Evolutionary conservation across 2,329 filamentous ascomycete genomes (phyloP).

Genomic region (Achaetomium macrosporum): DNA sequence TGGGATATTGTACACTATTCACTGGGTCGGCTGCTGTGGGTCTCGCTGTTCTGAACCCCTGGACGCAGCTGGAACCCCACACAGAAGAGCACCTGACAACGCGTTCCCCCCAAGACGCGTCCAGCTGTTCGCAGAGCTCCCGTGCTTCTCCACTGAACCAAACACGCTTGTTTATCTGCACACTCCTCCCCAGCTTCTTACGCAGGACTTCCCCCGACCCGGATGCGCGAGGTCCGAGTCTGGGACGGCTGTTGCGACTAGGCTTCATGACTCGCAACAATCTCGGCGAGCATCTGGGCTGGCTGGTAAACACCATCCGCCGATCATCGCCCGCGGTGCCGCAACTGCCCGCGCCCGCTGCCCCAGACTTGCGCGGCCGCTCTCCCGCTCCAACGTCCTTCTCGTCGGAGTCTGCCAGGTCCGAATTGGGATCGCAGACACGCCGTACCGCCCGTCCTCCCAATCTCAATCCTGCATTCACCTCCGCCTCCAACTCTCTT

Average conservation of each 20-base stretch:
- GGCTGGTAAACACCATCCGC: slow-evolving; percentile 47
- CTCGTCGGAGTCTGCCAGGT: slow-evolving; percentile 1
- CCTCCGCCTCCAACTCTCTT: background rate
- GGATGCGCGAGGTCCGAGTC: slow-evolving; percentile 22
- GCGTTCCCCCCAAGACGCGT: slow-evolving; percentile 19
- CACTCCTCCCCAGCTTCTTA: background rate
- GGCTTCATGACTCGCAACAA: slow-evolving; percentile 60
- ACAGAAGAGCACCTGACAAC: slow-evolving; percentile 20
- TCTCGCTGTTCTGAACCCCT: no score
- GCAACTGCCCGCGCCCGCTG: slow-evolving; percentile 31
- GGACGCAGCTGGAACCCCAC: background rate
- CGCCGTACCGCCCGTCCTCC: background rate
- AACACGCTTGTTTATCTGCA: slow-evolving; percentile 7
- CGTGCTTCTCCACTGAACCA: slow-evolving; percentile 13
- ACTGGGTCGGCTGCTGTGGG: no score
- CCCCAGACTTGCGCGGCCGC: slow-evolving; percentile 20
- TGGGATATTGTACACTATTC: no score
- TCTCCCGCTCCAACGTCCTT: background rate
- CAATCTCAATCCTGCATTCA: background rate
- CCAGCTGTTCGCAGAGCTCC: background rate
- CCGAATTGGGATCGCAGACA: slow-evolving; percentile 2
- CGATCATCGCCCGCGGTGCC: slow-evolving; percentile 35
- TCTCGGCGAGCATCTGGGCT: slow-evolving; percentile 50
- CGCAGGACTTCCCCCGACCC: slow-evolving; percentile 7
- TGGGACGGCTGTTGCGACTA: slow-evolving; percentile 34